These are phyloP conservation scores for Coffea canephora DNA, from an alignment of 257 asterid genomes.

Conservation along the genomic window DNA sequence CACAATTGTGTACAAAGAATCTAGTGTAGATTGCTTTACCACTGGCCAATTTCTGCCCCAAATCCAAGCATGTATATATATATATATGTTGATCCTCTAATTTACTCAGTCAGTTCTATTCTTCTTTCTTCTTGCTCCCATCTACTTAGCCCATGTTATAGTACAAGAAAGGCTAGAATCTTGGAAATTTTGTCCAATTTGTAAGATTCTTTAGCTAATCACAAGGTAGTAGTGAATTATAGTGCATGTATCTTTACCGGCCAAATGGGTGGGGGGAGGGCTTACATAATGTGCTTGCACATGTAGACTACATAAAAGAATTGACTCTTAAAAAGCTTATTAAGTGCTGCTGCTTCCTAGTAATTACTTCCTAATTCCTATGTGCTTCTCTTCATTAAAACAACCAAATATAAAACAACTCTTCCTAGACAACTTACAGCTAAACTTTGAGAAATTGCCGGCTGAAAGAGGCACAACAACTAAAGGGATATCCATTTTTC, in stretches of 20 bases:
- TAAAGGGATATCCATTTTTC: background rate
- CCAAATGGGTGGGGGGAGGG: conserved; percentile 23
- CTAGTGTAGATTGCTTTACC: background rate
- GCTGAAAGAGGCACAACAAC: conserved; percentile 34
- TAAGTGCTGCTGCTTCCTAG: conserved; percentile 21
- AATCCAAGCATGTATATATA: background rate
- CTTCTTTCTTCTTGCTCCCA: background rate
- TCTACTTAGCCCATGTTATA: background rate
- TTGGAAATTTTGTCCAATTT: background rate
- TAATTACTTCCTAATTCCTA: conserved; percentile 7
- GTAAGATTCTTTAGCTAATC: conserved; percentile 38
- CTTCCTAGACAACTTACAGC: conserved; percentile 31
- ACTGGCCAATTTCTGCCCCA: background rate
- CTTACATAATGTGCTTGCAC: conserved; percentile 60
- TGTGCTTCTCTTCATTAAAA: background rate
- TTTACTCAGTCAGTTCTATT: background rate
- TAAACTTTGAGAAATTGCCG: conserved; percentile 39
- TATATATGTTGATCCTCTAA: background rate
- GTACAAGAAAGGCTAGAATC: background rate
- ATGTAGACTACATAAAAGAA: conserved; percentile 28
- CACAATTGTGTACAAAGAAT: too few relatives aligned
- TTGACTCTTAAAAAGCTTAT: conserved; percentile 8
- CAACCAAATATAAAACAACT: conserved; percentile 19
- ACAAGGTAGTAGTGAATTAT: conserved; percentile 23
- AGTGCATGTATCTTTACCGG: conserved; percentile 37